Percentiles rank a stretch among this genome's conserved stretches.
phyloP scores from a whole-genome alignment of 306 rosid genomes.

The Citrullus colocynthis region DNA sequence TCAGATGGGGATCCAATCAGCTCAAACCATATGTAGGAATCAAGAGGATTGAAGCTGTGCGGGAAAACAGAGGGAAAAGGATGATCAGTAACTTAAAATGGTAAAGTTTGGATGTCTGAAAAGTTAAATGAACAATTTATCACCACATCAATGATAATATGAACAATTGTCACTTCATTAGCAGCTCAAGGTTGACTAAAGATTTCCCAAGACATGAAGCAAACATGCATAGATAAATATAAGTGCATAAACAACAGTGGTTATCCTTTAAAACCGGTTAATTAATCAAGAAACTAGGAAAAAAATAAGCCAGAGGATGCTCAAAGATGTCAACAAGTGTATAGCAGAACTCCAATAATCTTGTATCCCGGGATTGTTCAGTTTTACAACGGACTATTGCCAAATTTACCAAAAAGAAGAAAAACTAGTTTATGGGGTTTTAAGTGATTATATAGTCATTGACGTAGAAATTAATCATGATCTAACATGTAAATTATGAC shows the following conservation, averaged over 20 bases:
- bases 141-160: background rate
- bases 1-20: conserved; percentile 75
- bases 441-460: background rate
- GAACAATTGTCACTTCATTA: background rate
- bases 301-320: background rate
- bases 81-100: background rate
- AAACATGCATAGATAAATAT: background rate
- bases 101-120: background rate
- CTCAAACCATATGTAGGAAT: conserved; percentile 84
- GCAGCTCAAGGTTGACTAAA: background rate
- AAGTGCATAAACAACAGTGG: background rate
- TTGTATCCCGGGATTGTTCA: background rate
- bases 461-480: background rate
- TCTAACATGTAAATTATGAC: background rate
- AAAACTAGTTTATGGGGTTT: background rate
- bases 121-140: background rate
- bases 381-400: background rate
- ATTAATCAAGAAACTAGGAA: background rate
- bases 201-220: background rate
- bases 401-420: background rate
- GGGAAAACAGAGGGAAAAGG: conserved; percentile 6
- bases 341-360: background rate
- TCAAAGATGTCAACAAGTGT: background rate
- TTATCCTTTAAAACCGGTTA: background rate
- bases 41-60: conserved; percentile 81